These are phyloP conservation scores for Myriosclerotinia duriaeana DNA, from an alignment of 2,329 filamentous ascomycete genomes.

Conservation along the genomic window DNA sequence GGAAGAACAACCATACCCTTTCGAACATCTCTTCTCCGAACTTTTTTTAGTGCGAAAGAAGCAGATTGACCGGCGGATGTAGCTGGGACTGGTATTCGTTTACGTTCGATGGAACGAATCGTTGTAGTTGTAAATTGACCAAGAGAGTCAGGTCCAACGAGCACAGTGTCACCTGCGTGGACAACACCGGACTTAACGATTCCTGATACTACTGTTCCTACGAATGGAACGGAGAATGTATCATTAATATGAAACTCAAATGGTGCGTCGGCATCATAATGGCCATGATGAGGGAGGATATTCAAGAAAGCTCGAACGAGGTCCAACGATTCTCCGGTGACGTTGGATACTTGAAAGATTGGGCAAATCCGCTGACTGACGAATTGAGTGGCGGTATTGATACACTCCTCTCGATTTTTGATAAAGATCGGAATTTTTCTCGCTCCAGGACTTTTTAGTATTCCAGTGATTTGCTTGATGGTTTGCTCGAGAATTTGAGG, in stretches of 20 bases:
- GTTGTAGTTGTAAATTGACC: conserved; percentile 86
- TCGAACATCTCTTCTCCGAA: conserved; percentile 86
- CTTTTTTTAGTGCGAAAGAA: conserved; percentile 83
- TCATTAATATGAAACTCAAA: conserved; percentile 98
- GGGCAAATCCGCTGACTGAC: conserved; percentile 94
- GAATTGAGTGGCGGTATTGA: conserved; percentile 94
- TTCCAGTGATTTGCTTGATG: conserved; percentile 84
- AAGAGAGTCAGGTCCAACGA: conserved; percentile 86
- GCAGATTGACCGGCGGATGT: conserved; percentile 90
- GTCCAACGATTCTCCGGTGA: conserved; percentile 88
- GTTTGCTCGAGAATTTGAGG: conserved; percentile 94
- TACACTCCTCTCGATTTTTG: conserved; percentile 84
- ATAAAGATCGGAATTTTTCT: conserved; percentile 96
- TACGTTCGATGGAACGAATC: conserved; percentile 90
- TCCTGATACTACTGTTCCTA: conserved; percentile 92
- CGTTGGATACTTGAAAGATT: conserved; percentile 97
- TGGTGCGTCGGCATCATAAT: conserved; percentile 82
- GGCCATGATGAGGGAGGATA: conserved; percentile 89
- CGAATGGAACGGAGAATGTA: conserved; percentile 95
- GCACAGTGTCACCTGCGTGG: conserved; percentile 84
- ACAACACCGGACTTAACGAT: conserved; percentile 86
- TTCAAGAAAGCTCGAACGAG: conserved; percentile 91
- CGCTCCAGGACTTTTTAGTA: conserved; percentile 89
- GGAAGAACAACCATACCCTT: conserved; percentile 98
- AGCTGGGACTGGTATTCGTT: conserved; percentile 83